Evolutionary conservation across 106 monocot species (phyloP).

Genomic region (Triglochin maritima): DNA sequence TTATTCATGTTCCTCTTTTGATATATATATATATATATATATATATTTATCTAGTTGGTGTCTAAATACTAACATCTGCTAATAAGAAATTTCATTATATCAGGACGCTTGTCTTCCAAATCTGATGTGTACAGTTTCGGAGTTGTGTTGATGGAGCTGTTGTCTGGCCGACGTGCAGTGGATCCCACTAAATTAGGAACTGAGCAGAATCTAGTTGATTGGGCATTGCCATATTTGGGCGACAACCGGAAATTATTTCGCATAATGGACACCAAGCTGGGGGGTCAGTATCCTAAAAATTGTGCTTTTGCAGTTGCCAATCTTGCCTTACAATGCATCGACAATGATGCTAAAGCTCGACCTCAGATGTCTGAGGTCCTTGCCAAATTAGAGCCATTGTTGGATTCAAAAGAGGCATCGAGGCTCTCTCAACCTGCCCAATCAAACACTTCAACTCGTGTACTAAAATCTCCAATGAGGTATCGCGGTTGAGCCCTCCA

Average conservation of each 20-base stretch:
- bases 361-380: slow-evolving; percentile 6
- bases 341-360: not conserved
- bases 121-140: slow-evolving; percentile 8
- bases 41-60: too few species aligned
- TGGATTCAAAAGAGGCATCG: not conserved
- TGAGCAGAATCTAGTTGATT: slow-evolving; percentile 12
- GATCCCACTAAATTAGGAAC: not conserved
- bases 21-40: too few species aligned
- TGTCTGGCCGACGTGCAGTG: slow-evolving; percentile 1
- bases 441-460: not conserved
- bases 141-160: slow-evolving; percentile 1
- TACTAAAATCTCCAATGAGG: too few species aligned
- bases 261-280: slow-evolving; percentile 4
- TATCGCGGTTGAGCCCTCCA: too few species aligned
- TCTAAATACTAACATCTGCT: too few species aligned
- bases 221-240: not conserved
- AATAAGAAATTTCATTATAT: not conserved
- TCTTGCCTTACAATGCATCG: slow-evolving; percentile 3
- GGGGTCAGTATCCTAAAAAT: slow-evolving; percentile 5
- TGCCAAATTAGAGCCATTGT: not conserved
- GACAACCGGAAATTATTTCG: slow-evolving; percentile 2
- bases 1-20: too few species aligned
- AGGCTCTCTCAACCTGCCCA: not conserved
- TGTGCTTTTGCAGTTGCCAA: not conserved
- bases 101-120: not conserved